These are phyloP conservation scores for Hypoxylon sp. DNA, from an alignment of 2,329 filamentous ascomycete genomes.

Conservation along the genomic window DNA sequence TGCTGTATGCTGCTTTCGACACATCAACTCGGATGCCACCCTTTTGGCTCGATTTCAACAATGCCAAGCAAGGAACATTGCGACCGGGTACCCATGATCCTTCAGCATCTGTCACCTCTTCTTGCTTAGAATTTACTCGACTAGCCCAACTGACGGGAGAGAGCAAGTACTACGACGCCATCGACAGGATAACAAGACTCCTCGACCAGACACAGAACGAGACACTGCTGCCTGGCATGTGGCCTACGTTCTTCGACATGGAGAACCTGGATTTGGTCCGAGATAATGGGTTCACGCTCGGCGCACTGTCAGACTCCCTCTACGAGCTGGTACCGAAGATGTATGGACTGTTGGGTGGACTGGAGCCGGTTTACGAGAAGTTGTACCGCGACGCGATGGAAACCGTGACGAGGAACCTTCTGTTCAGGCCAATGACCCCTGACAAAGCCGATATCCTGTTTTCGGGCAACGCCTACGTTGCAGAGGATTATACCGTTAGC, in stretches of 20 bases:
- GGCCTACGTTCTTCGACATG: constrained; percentile 72
- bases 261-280: constrained; percentile 55
- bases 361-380: constrained; percentile 62
- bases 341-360: constrained; percentile 64
- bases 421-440: constrained; percentile 71
- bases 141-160: constrained; percentile 45
- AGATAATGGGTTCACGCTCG: constrained; percentile 48
- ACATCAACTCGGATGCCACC: constrained; percentile 47
- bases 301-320: constrained; percentile 51
- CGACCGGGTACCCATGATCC: constrained; percentile 37
- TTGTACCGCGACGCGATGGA: constrained; percentile 71
- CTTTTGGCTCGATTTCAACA: constrained; percentile 40
- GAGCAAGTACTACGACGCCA: constrained; percentile 46
- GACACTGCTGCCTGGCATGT: constrained; percentile 63
- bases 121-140: constrained; percentile 48
- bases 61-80: constrained; percentile 35
- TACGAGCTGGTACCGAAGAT: constrained; percentile 64
- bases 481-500: no score
- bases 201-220: constrained; percentile 39
- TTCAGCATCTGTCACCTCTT: constrained; percentile 45
- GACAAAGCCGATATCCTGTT: constrained; percentile 67
- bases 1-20: constrained; percentile 48
- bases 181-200: constrained; percentile 42
- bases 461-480: constrained; percentile 54
- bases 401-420: constrained; percentile 65